Evolutionary conservation across 2,329 filamentous ascomycete species (phyloP).

Genomic region (Alternaria arbusti): DNA sequence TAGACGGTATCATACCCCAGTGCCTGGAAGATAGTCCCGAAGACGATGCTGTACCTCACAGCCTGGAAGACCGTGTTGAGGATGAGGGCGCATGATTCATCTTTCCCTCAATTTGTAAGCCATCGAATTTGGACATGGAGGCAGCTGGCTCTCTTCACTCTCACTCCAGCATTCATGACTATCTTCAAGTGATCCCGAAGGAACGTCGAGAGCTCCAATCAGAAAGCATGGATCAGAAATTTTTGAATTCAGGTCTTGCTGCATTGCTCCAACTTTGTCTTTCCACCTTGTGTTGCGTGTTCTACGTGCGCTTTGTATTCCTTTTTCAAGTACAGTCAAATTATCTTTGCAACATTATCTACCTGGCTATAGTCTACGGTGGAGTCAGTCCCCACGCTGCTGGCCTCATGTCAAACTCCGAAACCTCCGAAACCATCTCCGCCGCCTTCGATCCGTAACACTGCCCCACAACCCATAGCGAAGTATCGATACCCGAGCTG

Average conservation of each 20-base stretch:
- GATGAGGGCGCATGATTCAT: neutral
- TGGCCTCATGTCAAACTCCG: constrained; percentile 41
- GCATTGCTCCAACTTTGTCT: neutral
- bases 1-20: neutral
- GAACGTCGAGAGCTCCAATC: neutral
- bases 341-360: neutral
- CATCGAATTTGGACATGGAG: neutral
- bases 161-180: neutral
- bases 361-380: too few relatives aligned
- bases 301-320: neutral
- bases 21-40: neutral
- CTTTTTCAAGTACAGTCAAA: neutral
- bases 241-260: neutral
- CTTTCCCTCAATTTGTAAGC: accelerated
- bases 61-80: neutral
- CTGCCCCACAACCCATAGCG: constrained; percentile 36
- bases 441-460: constrained; percentile 34
- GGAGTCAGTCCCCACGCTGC: constrained; percentile 8
- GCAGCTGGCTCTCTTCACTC: neutral
- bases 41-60: neutral
- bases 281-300: neutral
- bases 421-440: constrained; percentile 31
- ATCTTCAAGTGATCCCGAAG: neutral
- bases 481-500: constrained; percentile 41
- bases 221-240: neutral